phyloP scores from a whole-genome alignment of 2,329 filamentous ascomycete genomes.

The Hypoxylon rubiginosum region DNA sequence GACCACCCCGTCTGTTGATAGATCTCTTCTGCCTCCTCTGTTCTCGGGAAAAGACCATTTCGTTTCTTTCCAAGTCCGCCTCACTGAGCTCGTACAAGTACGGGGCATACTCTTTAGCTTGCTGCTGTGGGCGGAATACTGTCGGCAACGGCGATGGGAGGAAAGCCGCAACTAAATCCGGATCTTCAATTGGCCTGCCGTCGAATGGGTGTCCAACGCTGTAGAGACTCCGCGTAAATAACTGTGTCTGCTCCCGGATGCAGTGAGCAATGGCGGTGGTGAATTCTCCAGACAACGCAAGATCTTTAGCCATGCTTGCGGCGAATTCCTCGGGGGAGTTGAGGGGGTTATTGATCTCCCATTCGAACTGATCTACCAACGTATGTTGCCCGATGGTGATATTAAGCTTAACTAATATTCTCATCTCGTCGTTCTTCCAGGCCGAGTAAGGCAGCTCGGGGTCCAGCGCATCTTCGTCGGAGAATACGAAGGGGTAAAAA shows the following conservation, averaged over 20 bases:
- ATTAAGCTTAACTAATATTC: constrained; percentile 93
- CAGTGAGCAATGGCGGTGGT: constrained; percentile 97
- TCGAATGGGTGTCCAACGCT: constrained; percentile 96
- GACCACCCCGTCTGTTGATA: constrained; percentile 91
- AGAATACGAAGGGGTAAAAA: constrained; percentile 91
- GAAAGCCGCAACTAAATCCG: constrained; percentile 88
- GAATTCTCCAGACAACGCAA: constrained; percentile 94
- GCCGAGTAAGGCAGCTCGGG: constrained; percentile 90
- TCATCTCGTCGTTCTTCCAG: constrained; percentile 99
- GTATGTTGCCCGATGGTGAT: constrained; percentile 97
- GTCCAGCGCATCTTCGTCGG: constrained; percentile 91
- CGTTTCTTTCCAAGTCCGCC: constrained; percentile 87
- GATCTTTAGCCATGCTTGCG: constrained; percentile 85
- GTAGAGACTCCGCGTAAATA: constrained; percentile 94
- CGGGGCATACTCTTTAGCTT: constrained; percentile 93
- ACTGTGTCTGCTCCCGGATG: constrained; percentile 94
- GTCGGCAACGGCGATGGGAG: constrained; percentile 84
- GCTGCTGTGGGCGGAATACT: constrained; percentile 90
- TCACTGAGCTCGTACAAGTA: constrained; percentile 96
- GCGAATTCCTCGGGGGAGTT: constrained; percentile 98
- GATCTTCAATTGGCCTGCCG: constrained; percentile 90
- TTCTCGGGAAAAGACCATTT: constrained; percentile 92
- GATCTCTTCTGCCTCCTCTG: constrained; percentile 95
- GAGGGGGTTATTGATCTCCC: constrained; percentile 95
- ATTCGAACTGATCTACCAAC: constrained; percentile 96